phyloP scores from a whole-genome alignment of 2,329 filamentous ascomycete species.

The Clonostachys byssicola region DNA sequence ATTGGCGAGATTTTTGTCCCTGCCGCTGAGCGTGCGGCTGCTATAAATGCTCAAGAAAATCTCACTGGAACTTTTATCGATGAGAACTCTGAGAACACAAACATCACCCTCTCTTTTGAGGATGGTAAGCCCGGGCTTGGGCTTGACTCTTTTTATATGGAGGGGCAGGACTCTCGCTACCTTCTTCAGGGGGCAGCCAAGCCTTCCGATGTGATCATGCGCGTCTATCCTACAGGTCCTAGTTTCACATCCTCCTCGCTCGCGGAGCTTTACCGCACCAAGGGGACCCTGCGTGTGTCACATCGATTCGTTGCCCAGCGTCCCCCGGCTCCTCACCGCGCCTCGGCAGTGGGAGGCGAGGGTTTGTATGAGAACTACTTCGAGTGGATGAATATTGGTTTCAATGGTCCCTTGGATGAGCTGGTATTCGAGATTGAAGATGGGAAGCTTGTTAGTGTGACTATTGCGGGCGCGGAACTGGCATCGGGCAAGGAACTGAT shows the following conservation, averaged over 20 bases:
- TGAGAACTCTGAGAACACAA: slow-evolving; percentile 8
- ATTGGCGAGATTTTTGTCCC: slow-evolving; percentile 10
- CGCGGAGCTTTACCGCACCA: not conserved
- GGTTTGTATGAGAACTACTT: not conserved
- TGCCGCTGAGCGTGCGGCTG: slow-evolving; percentile 10
- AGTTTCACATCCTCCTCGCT: not conserved
- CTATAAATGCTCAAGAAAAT: slow-evolving; percentile 8
- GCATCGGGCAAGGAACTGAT: no score
- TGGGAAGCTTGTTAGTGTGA: not conserved
- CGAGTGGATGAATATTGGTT: not conserved
- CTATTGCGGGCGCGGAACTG: not conserved
- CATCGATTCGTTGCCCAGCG: not conserved
- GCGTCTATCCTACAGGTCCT: not conserved
- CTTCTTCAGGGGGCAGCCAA: not conserved
- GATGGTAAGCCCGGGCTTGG: not conserved
- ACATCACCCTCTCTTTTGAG: slow-evolving; percentile 7
- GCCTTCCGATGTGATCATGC: not conserved
- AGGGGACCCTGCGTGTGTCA: not conserved
- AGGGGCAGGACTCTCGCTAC: not conserved
- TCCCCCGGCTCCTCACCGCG: not conserved
- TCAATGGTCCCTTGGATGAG: not conserved
- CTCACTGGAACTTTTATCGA: slow-evolving; percentile 9
- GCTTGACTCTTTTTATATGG: not conserved
- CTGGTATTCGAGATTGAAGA: not conserved
- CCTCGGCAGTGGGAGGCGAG: not conserved